These are phyloP conservation scores for Hypoxylon trugodes DNA, from an alignment of 495 filamentous ascomycete genomes.

Conservation along the genomic window DNA sequence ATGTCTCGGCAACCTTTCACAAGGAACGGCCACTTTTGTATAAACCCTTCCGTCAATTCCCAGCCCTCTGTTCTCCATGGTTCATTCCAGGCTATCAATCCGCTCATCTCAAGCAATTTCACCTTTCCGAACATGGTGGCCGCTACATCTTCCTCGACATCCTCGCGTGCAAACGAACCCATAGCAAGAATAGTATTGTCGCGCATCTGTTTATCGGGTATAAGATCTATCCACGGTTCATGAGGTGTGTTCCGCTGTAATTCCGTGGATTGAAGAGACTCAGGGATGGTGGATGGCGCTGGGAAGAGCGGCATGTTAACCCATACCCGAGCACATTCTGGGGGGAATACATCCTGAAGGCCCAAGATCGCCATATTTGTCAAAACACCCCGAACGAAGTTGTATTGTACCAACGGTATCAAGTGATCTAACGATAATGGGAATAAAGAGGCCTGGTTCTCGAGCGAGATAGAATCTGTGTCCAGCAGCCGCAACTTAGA, in stretches of 20 bases:
- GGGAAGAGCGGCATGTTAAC: constrained; percentile 27
- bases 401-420: constrained; percentile 47
- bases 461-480: background rate
- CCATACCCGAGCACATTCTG: constrained; percentile 22
- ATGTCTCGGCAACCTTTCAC: constrained; percentile 51
- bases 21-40: constrained; percentile 53
- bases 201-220: constrained; percentile 59
- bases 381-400: constrained; percentile 44
- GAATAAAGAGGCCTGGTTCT: constrained; percentile 17
- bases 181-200: constrained; percentile 58
- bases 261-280: constrained; percentile 56
- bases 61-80: constrained; percentile 54
- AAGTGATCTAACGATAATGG: constrained; percentile 48
- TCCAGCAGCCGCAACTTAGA: background rate
- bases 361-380: constrained; percentile 44
- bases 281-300: constrained; percentile 42
- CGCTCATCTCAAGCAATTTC: constrained; percentile 17
- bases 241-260: constrained; percentile 55
- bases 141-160: constrained; percentile 53
- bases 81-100: constrained; percentile 57
- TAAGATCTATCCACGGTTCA: constrained; percentile 63
- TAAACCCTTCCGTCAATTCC: constrained; percentile 55
- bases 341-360: constrained; percentile 22
- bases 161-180: constrained; percentile 53
- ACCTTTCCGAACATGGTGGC: constrained; percentile 9